Base-by-base conservation (phyloP, 768 basidiomycete genomes). In the Gloeostereum incarnatum region DNA sequence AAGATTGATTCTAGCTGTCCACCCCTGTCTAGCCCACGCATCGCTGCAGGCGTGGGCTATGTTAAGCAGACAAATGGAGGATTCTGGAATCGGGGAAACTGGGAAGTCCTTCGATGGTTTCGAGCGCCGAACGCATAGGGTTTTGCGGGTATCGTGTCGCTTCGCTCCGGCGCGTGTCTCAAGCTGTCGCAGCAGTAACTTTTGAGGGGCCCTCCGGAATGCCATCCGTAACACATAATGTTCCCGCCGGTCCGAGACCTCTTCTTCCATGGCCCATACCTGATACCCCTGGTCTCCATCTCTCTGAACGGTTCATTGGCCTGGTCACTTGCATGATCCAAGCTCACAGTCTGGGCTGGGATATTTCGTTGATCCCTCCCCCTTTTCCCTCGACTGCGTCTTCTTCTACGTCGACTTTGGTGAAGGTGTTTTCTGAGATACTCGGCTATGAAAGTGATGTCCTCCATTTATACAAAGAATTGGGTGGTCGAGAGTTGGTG, bases 381-480 rank as follows among this genome's bases (percentile, higher is more conserved):
- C 64, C 66, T 4, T 47, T 66, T 30, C 70, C 73, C 1, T 75
- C 75, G 2, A 77, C 78, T 0, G 73, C 79, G 0, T 75, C 75
- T n/a, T 66, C 68, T 13, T 80, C 74, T 31, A 77, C 72, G 2
- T 70, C 72, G 1, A 69, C 71, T 4, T 66, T 81, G 19, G 68
- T 80, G 14, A 60, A 53, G 39, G 61, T 67, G 1, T 79, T 82
- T 44, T 68, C 67, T 2, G 62, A 70, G 40, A 43, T 79, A 6
- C 60, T 82, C 1, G 79, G 78, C 1, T 82, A 81, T 49, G 72
- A 75, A 9, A 51, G 61, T 0, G 78, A 80, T 44, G 68, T 67
- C 2, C 51, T 79, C 7, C 76, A 81, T 42, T 61, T 81, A 61
- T 82, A 79, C 52, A 82, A 80, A 53, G 79, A 81, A 44, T 56